A percentile compares a stretch with the other conserved stretches of the same genome.
Conservation (phyloP, 768 basidiomycete species). For the Agrocybe praecox region DNA sequence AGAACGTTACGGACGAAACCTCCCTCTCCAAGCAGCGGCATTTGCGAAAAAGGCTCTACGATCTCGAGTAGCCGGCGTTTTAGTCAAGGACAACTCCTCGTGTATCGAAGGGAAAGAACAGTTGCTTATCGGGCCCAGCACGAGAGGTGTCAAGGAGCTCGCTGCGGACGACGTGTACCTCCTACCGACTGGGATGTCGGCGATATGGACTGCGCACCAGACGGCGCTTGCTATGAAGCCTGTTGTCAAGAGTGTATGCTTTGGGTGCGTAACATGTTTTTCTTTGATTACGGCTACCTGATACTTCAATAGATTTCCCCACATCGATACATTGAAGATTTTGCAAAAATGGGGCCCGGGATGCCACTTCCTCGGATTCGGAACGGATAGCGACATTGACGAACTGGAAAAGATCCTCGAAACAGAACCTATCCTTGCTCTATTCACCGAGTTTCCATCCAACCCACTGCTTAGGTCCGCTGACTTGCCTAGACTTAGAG, state of each 20-base stretch:
- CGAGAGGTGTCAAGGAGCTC: too few relatives aligned
- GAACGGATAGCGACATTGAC: conserved; percentile 82
- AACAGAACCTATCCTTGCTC: conserved; percentile 66
- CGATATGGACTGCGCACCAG: conserved; percentile 91
- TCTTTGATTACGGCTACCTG: background rate
- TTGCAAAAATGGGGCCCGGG: conserved; percentile 97
- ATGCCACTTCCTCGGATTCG: too few relatives aligned
- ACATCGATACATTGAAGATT: conserved; percentile 93
- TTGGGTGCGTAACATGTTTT: conserved; percentile 76
- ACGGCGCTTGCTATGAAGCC: conserved; percentile 56
- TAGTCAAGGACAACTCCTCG: too few relatives aligned
- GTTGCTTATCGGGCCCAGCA: too few relatives aligned
- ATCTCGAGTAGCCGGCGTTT: too few relatives aligned
- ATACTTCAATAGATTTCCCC: conserved; percentile 80
- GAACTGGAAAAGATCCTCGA: conserved; percentile 69
- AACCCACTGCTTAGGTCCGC: conserved; percentile 93
- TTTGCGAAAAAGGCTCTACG: too few relatives aligned
- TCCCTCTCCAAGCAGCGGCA: conserved; percentile 71
- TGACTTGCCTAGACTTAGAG: conserved; percentile 71
- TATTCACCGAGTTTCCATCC: too few relatives aligned
- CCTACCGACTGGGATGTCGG: too few relatives aligned
- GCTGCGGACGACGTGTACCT: too few relatives aligned
- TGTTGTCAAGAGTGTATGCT: conserved; percentile 84
- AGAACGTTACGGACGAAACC: conserved; percentile 92
- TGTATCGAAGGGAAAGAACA: too few relatives aligned